Conservation (phyloP, 1,284 basidiomycete species). For the Leucoagaricus sp. region DNA sequence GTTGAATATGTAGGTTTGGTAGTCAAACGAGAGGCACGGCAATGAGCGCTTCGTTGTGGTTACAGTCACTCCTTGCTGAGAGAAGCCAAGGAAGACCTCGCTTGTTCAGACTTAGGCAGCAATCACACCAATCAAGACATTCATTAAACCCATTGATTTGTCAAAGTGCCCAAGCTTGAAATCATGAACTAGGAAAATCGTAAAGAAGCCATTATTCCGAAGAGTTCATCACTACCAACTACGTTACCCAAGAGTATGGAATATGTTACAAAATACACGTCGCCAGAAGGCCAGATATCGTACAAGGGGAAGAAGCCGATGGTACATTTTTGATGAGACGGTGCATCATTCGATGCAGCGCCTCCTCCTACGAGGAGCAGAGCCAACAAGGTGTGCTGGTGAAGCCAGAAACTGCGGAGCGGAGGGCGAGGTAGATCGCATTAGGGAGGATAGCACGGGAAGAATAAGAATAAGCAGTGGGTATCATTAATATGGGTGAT, state of each 20-base stretch:
- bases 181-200: constrained; percentile 6
- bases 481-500: constrained; percentile 13
- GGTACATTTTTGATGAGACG: constrained; percentile 14
- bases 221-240: constrained; percentile 10
- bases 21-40: background rate
- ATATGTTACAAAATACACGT: constrained; percentile 15
- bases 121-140: background rate
- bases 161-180: constrained; percentile 5
- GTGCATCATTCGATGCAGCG: background rate
- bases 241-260: constrained; percentile 7
- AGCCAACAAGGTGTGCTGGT: background rate
- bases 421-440: background rate
- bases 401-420: background rate
- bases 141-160: constrained; percentile 5
- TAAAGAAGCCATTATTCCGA: constrained; percentile 8
- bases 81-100: too few relatives aligned
- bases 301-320: constrained; percentile 9
- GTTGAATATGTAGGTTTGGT: too few relatives aligned
- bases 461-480: constrained; percentile 15
- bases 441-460: constrained; percentile 1
- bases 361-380: background rate
- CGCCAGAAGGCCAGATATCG: background rate
- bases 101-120: background rate
- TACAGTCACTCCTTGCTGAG: too few relatives aligned
- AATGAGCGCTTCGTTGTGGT: background rate